Conservation (phyloP, 768 basidiomycete species). For the Lentinula boryana region DNA sequence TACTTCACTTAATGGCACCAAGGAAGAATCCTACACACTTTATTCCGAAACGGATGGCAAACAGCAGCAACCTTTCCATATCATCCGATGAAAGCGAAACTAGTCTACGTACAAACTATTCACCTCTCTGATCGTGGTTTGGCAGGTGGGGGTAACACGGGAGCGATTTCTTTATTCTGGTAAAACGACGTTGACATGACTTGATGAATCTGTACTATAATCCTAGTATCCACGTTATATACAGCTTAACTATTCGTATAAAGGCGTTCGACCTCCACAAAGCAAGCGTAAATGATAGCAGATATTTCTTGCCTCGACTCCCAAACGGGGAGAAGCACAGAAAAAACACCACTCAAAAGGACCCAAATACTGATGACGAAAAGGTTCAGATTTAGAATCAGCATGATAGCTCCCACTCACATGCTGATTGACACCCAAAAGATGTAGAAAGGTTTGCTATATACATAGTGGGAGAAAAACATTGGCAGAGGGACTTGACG, state of each 20-base stretch:
- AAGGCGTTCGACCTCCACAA: background rate
- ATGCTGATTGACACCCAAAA: constrained; percentile 35
- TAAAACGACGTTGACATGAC: background rate
- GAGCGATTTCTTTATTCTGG: background rate
- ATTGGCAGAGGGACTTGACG: constrained; percentile 26
- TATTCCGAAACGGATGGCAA: constrained; percentile 5
- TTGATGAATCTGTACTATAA: background rate
- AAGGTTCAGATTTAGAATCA: background rate
- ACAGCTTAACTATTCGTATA: background rate
- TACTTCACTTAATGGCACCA: background rate
- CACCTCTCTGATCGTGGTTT: too few species aligned
- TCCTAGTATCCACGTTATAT: background rate
- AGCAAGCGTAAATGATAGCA: constrained; percentile 12
- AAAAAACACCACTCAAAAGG: constrained; percentile 28
- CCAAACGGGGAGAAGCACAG: constrained; percentile 30
- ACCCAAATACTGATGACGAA: constrained; percentile 23
- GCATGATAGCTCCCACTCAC: constrained; percentile 12
- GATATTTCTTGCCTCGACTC: constrained; percentile 28
- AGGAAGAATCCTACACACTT: background rate
- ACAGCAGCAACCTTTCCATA: background rate
- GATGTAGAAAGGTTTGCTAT: constrained; percentile 25
- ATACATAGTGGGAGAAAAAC: constrained; percentile 32
- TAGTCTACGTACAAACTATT: too few species aligned
- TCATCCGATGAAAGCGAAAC: background rate
- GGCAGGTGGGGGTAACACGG: too few species aligned